Evolutionary conservation across 495 filamentous ascomycete species (phyloP).

Genomic region (Gamarada debralockiae): DNA sequence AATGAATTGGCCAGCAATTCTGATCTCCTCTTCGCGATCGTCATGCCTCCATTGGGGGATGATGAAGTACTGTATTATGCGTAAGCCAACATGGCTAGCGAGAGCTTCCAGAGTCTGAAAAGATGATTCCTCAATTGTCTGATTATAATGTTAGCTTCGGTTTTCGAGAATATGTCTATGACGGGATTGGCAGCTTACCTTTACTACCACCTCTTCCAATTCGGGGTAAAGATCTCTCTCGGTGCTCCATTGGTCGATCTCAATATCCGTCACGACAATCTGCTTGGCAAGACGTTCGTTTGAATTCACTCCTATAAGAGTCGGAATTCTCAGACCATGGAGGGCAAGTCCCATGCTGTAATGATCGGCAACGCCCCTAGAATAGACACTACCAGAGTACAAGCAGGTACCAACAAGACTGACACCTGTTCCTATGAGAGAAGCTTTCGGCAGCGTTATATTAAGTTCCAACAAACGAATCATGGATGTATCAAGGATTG

Average conservation of each 20-base stretch:
- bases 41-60: not conserved
- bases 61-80: conserved; percentile 32
- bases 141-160: conserved; percentile 13
- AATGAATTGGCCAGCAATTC: not conserved
- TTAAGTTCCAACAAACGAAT: conserved; percentile 33
- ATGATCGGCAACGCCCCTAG: too few relatives aligned
- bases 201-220: conserved; percentile 44
- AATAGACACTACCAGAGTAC: conserved; percentile 2
- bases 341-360: conserved; percentile 26
- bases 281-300: conserved; percentile 57
- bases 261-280: conserved; percentile 49
- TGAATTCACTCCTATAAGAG: conserved; percentile 55
- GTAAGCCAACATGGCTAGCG: conserved; percentile 38
- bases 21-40: too few relatives aligned
- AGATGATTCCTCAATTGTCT: conserved; percentile 52
- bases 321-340: conserved; percentile 48
- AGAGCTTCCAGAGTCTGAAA: conserved; percentile 64
- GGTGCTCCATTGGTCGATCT: conserved; percentile 40
- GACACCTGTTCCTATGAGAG: conserved; percentile 43
- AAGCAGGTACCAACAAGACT: conserved; percentile 29
- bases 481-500: conserved; percentile 20
- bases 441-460: conserved; percentile 47
- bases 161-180: not conserved
- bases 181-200: conserved; percentile 35
- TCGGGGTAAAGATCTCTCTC: conserved; percentile 40